Evolutionary conservation across 345 rosid genomes (phyloP).

Genomic region (Lepidium aucheri): DNA sequence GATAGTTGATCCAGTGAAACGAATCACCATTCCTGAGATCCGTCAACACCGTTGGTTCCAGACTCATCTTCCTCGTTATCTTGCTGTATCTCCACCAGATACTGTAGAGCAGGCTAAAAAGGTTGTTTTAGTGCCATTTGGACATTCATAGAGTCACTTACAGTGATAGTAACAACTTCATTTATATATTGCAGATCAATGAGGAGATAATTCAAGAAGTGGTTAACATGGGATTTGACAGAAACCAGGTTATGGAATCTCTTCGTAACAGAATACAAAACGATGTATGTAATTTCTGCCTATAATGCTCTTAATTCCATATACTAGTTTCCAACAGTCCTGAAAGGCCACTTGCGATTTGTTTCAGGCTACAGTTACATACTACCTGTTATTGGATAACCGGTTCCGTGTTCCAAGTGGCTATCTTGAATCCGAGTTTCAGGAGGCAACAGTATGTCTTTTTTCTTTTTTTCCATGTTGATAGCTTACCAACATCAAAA

Average conservation of each 20-base stretch:
- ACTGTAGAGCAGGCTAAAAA: constrained; percentile 69
- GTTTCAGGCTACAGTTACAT: constrained; percentile 90
- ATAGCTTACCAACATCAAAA: not conserved
- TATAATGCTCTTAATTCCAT: not conserved
- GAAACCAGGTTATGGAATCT: constrained; percentile 63
- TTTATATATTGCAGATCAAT: constrained; percentile 53
- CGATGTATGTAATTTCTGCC: constrained; percentile 42
- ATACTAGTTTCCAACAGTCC: not conserved
- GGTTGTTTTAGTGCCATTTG: constrained; percentile 34
- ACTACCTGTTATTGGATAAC: constrained; percentile 78
- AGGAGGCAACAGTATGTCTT: constrained; percentile 54
- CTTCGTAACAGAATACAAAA: constrained; percentile 70
- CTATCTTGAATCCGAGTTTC: constrained; percentile 72
- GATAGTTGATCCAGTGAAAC: constrained; percentile 84
- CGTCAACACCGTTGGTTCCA: constrained; percentile 93
- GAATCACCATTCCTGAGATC: constrained; percentile 83
- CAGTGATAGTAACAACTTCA: not conserved
- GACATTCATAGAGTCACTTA: not conserved
- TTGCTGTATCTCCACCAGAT: constrained; percentile 85
- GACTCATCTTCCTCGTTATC: constrained; percentile 73
- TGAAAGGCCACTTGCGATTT: constrained; percentile 10
- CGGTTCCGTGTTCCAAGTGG: constrained; percentile 67
- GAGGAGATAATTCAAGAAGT: constrained; percentile 82
- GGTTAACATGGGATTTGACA: constrained; percentile 65
- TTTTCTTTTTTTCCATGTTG: not conserved